phyloP scores from a whole-genome alignment of 495 filamentous ascomycete species.

The Aspergillus sclerotioniger region DNA sequence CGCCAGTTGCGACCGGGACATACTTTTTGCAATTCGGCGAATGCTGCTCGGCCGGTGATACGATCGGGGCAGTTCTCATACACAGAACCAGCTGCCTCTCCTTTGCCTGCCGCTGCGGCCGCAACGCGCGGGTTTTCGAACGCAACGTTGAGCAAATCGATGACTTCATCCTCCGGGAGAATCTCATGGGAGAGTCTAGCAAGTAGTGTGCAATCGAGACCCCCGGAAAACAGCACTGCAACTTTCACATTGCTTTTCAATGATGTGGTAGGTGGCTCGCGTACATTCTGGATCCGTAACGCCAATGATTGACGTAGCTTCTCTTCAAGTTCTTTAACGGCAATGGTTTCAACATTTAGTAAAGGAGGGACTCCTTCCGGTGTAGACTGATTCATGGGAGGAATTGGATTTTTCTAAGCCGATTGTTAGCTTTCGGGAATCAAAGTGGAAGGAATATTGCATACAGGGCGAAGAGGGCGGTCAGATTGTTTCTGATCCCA shows the following conservation, averaged over 20 bases:
- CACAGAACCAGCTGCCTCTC: conserved; percentile 34
- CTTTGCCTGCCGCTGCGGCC: conserved; percentile 38
- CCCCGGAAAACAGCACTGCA: conserved; percentile 90
- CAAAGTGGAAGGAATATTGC: conserved; percentile 13
- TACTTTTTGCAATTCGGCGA: conserved; percentile 64
- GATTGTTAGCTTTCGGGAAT: conserved; percentile 1
- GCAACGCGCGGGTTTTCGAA: conserved; percentile 88
- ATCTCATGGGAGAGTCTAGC: conserved; percentile 81
- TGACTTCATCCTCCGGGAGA: conserved; percentile 60
- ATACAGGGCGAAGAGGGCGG: conserved; percentile 37
- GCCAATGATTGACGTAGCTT: conserved; percentile 63
- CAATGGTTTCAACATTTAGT: conserved; percentile 49
- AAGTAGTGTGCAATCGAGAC: conserved; percentile 87
- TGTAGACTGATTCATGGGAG: conserved; percentile 57
- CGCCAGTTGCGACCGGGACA: conserved; percentile 76
- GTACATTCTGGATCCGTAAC: conserved; percentile 66
- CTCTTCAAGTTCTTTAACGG: conserved; percentile 55
- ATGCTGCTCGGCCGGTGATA: conserved; percentile 74
- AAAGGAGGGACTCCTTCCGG: conserved; percentile 33
- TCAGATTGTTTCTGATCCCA: conserved; percentile 25
- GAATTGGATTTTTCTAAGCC: conserved; percentile 55
- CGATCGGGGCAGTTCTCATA: conserved; percentile 91
- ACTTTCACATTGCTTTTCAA: conserved; percentile 49
- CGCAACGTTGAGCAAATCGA: conserved; percentile 93
- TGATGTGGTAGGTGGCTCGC: conserved; percentile 43